These are phyloP conservation scores for Microbotryum lychnidis-dioicae DNA, from an alignment of 1,284 basidiomycete species.

Conservation along the genomic window DNA sequence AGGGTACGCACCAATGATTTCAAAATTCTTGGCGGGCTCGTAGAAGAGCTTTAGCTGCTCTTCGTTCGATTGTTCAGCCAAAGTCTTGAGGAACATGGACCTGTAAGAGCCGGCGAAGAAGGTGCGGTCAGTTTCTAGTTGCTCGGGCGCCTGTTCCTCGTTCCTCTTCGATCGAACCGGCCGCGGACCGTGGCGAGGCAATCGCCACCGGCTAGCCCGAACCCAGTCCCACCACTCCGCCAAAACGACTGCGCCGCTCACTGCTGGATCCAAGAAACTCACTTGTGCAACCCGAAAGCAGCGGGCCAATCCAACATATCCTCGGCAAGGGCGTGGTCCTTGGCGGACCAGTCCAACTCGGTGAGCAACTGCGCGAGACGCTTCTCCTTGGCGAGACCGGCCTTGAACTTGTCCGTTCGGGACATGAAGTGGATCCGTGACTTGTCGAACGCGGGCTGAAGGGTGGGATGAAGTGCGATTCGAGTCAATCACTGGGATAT, in stretches of 20 bases:
- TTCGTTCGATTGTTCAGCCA: conserved; percentile 9
- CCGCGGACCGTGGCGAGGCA: too few relatives aligned
- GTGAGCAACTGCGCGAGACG: conserved; percentile 41
- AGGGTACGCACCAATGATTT: conserved; percentile 49
- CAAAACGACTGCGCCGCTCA: too few relatives aligned
- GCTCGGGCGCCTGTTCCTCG: too few relatives aligned
- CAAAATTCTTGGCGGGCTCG: conserved; percentile 48
- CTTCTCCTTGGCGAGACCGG: conserved; percentile 41
- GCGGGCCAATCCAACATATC: conserved; percentile 31
- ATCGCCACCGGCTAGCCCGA: too few relatives aligned
- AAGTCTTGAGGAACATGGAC: conserved; percentile 13
- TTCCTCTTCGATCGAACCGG: too few relatives aligned
- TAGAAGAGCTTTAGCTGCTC: conserved; percentile 44
- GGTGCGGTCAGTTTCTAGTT: too few relatives aligned
- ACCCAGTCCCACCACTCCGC: too few relatives aligned
- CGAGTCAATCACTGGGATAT: not conserved
- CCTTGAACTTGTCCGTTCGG: conserved; percentile 38
- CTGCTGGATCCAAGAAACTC: not conserved
- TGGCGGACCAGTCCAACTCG: conserved; percentile 34
- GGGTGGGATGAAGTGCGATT: not conserved
- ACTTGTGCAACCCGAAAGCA: conserved; percentile 17
- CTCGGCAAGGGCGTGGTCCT: conserved; percentile 38
- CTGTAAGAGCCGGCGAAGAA: not conserved
- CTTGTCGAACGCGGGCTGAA: conserved; percentile 59
- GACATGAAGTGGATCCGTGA: conserved; percentile 45